phyloP scores from a whole-genome alignment of 2,329 filamentous ascomycete genomes.

The Thelonectria olida region DNA sequence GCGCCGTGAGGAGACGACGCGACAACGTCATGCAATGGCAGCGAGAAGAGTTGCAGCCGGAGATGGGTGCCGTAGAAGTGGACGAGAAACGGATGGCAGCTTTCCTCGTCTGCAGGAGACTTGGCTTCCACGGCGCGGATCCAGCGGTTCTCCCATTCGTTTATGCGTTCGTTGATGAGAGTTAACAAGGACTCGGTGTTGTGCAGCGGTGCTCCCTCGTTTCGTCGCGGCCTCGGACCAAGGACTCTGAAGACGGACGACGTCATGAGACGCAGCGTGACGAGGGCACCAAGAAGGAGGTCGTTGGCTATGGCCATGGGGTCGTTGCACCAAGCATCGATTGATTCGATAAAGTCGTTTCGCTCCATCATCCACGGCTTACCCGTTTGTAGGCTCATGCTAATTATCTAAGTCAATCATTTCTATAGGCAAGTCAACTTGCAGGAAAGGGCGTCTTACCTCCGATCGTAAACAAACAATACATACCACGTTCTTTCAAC shows the following conservation, averaged over 20 bases:
- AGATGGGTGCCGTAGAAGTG: conserved; percentile 51
- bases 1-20: conserved; percentile 29
- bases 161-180: no score
- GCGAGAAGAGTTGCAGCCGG: conserved; percentile 48
- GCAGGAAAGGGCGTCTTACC: conserved; percentile 33
- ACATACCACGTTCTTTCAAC: conserved; percentile 50
- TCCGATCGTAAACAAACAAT: conserved; percentile 51
- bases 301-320: conserved; percentile 44
- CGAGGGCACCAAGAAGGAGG: conserved; percentile 47
- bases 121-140: conserved; percentile 16
- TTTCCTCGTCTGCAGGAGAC: conserved; percentile 14
- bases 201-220: conserved; percentile 21
- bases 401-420: no score
- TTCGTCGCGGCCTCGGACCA: not conserved
- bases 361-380: conserved; percentile 54
- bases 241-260: conserved; percentile 43
- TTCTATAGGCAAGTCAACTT: no score
- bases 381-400: conserved; percentile 52
- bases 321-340: conserved; percentile 46
- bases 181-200: conserved; percentile 38
- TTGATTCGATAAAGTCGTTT: conserved; percentile 47
- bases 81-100: conserved; percentile 48
- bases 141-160: conserved; percentile 36
- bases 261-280: conserved; percentile 47
- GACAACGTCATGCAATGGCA: conserved; percentile 46